Evolutionary conservation across 1,139 yeast species (phyloP), one percentile per base, ranked within the genome.

Genomic region (Casaregolazyma lundiana): DNA sequence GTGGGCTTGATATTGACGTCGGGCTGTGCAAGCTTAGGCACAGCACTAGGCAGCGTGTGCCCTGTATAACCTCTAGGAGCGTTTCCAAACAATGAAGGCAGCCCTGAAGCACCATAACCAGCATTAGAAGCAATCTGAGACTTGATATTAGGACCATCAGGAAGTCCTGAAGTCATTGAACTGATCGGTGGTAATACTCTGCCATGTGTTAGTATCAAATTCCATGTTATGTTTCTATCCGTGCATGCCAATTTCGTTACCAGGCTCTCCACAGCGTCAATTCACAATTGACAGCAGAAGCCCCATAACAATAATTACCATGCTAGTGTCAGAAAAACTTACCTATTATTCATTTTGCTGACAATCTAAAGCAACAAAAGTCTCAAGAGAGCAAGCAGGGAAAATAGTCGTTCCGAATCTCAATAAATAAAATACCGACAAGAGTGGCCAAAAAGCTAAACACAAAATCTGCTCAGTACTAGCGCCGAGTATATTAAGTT

Each of bases 51-150:
- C 21, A 35, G 4, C 15, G 22, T 34, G 16, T 36, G 37, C 13
- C 37, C 19, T n/a, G 42, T 37, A 26, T 26, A 26, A 26, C 32
- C 32, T 32, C 43, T 30, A n/a, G 45, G 45, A 26, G 45, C 39
- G 18, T 22, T 17, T 9, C 40, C 36, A 26, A 42, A 42, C n/a
- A 42, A 21, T 22, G 45, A 42, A 9, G 45, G 45, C 39, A 42
- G 16, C 2, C 37, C 19, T 13, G 43, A 21, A 30, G 36, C 6
- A 40, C 18, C 29, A 19, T 24, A 13, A 4, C 2, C 24, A 13
- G n/a, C 17, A 30, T 35, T 13, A 20, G 36, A 16, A 35, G 37
- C 34, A 4, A 16, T 6, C 11, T 18, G 37, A 15, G 19, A 13
- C 6, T 35, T 35, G 24, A 21, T 18, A 6, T 11, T 17, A 21